Base-by-base conservation (phyloP, 768 basidiomycete species). In the Tephrocybe sp. region DNA sequence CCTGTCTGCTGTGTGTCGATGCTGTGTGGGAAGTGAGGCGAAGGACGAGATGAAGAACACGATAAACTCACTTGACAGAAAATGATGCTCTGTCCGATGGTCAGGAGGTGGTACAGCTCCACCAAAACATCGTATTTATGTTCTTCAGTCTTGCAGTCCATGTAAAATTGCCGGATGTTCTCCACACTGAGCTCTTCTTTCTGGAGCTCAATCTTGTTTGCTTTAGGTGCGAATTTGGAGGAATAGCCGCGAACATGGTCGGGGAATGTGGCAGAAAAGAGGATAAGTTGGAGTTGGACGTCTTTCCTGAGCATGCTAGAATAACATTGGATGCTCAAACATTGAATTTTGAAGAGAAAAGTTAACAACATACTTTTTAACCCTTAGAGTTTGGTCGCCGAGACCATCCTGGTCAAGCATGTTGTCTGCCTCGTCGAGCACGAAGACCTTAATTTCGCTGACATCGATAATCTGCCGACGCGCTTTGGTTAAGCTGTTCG, bases 251-350 rank as follows among this genome's bases (percentile, higher is more conserved):
- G 88, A 55, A 98, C 96, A 54, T 89, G 80, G 63, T 96, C 92
- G 17, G 93, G 90, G 79, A 98, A 99, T 5, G 97, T 99, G 23
- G 97, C 97, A 1, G 96, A 98, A 77, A 99, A 99, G 45, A 98
- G 85, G 52, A 98, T 85, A 58, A 93, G 93, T 65, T 98, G 97
- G 19, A 80, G 72, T 53, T 71, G 73, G 23, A 69, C 68, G 23
- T 51, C 62, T 14, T 77, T 75, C 17, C 82, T 81, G 20, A 87
- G 77, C 67, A 83, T 73, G 64, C 87, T 88, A 48, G 13, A 12
- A 19, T 31, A 36, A 30, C 49, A 39, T 45, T 22, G 51, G 23
- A 19, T 26, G 34, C 26, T 45, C 49, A 31, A 40, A 51, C 31
- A 41, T 30, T 46, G 9, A 2, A 32, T 20, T 11, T 16, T 38